Evolutionary conservation across 495 filamentous ascomycete genomes (phyloP).

Genomic region (Penicillium nucicola): DNA sequence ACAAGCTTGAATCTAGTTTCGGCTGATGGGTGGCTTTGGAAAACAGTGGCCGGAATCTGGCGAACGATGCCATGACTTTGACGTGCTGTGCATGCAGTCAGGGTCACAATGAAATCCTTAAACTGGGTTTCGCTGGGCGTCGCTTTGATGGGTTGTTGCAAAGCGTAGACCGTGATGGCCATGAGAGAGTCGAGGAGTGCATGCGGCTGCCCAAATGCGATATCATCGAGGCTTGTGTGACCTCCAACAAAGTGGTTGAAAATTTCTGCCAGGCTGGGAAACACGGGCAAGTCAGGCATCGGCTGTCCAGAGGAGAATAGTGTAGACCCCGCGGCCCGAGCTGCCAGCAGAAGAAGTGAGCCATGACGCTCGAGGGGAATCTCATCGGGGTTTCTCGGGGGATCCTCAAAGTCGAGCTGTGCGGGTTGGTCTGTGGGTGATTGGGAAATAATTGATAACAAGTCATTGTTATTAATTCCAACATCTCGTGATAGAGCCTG

Average conservation of each 20-base stretch:
- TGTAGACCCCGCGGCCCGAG: slow-evolving; percentile 42
- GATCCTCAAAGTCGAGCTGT: slow-evolving; percentile 38
- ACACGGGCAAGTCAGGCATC: slow-evolving; percentile 47
- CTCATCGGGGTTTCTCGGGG: slow-evolving; percentile 51
- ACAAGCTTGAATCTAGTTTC: slow-evolving; percentile 71
- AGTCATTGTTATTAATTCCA: slow-evolving; percentile 50
- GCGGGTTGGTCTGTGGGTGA: slow-evolving; percentile 33
- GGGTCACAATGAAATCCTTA: slow-evolving; percentile 50
- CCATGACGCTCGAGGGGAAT: slow-evolving; percentile 75
- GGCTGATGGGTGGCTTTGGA: slow-evolving; percentile 74
- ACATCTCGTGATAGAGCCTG: slow-evolving; percentile 73
- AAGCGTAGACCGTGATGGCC: slow-evolving; percentile 30
- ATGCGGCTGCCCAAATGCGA: slow-evolving; percentile 40
- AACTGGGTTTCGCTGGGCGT: slow-evolving; percentile 31
- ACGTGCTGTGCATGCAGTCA: slow-evolving; percentile 64
- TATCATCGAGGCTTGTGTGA: slow-evolving; percentile 37
- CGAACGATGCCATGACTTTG: slow-evolving; percentile 71
- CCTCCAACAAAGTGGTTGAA: slow-evolving; percentile 58
- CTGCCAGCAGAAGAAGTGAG: slow-evolving; percentile 56
- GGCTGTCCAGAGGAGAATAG: slow-evolving; percentile 32
- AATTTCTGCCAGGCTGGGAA: slow-evolving; percentile 61
- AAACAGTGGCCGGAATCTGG: slow-evolving; percentile 63
- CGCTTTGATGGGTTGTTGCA: slow-evolving; percentile 19
- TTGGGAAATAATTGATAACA: slow-evolving; percentile 42
- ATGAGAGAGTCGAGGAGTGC: slow-evolving; percentile 40